phyloP scores from a whole-genome alignment of 2,329 filamentous ascomycete genomes.

The Xylariomycetidae sp. region DNA sequence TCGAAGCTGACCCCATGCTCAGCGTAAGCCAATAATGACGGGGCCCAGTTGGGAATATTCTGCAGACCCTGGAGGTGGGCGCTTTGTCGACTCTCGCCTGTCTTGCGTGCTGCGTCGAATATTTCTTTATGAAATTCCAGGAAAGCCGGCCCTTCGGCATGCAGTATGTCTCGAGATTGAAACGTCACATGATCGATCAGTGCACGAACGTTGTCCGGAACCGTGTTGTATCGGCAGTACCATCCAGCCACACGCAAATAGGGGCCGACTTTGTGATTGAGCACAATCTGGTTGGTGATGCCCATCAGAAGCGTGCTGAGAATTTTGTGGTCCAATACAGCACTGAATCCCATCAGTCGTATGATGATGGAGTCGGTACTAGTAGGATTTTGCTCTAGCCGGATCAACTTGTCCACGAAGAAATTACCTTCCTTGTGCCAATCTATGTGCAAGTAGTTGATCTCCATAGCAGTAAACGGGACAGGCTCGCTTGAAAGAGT shows the following conservation, averaged over 20 bases:
- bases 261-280: slow-evolving; percentile 44
- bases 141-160: slow-evolving; percentile 44
- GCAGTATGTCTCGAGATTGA: slow-evolving; percentile 41
- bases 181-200: slow-evolving; percentile 39
- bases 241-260: slow-evolving; percentile 53
- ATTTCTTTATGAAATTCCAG: slow-evolving; percentile 38
- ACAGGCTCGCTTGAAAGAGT: slow-evolving; percentile 31
- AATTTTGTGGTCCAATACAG: slow-evolving; percentile 47
- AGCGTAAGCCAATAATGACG: slow-evolving; percentile 43
- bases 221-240: slow-evolving; percentile 44
- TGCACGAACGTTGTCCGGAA: slow-evolving; percentile 27
- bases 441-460: slow-evolving; percentile 39
- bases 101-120: slow-evolving; percentile 27
- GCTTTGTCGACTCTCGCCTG: slow-evolving; percentile 20
- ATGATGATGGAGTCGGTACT: slow-evolving; percentile 53
- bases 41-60: slow-evolving; percentile 44
- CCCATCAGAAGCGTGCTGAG: slow-evolving; percentile 48
- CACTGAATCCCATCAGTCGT: slow-evolving; percentile 49
- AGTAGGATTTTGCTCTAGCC: slow-evolving; percentile 51
- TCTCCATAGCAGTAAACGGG: slow-evolving; percentile 42
- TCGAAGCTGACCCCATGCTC: slow-evolving; percentile 37
- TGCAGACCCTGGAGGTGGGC: slow-evolving; percentile 27
- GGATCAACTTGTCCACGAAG: slow-evolving; percentile 64
- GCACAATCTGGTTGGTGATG: slow-evolving; percentile 47
- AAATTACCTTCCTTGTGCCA: slow-evolving; percentile 40